Base-by-base conservation (phyloP, 306 rosid species). In the Prunus armeniaca region DNA sequence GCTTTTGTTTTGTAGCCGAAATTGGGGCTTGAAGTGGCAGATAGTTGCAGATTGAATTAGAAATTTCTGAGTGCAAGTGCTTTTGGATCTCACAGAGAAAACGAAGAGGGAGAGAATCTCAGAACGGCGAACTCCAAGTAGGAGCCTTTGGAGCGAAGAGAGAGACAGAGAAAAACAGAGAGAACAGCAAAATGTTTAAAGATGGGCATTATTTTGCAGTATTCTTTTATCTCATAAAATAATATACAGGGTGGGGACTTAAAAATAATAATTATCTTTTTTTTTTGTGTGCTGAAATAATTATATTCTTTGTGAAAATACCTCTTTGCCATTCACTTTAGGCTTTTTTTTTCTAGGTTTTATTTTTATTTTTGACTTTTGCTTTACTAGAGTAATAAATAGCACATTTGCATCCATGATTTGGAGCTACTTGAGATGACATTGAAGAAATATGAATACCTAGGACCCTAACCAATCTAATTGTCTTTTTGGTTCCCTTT, bases 31-130 rank as follows among this genome's bases (percentile, higher is more conserved):
- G 80, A 58, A 72, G 83, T 41, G 68, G 84, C 50, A 15, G 63
- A 34, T 24, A 25, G 5, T 8, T 71, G 57, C 17, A 52, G 89
- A 79, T 72, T 80, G 80, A 9, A 22, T 75, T 27, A 72, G 76
- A 60, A 65, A 81, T 76, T 71, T 74, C 61, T 0, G 63, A 64
- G 17, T 41, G 79, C 20, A 78, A 67, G 28, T 34, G 41, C 75
- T 82, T 82, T 74, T 67, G 86, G 89, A 89, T 87, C 87, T 80
- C 46, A 28, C 34, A 69, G 41, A 62, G 41, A 12, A 28, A 32
- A n/a, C 64, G 64, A 27, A 60, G 67, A 76, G 78, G 74, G 75
- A 83, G 77, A 66, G 77, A 79, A 74, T 64, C 80, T 45, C 81
- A 69, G 76, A 74, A 60, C 71, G 27, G 75, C 67, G 85, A 66